Base-by-base conservation (phyloP, 2,329 filamentous ascomycete species). In the Ophiostoma pallidulum region DNA sequence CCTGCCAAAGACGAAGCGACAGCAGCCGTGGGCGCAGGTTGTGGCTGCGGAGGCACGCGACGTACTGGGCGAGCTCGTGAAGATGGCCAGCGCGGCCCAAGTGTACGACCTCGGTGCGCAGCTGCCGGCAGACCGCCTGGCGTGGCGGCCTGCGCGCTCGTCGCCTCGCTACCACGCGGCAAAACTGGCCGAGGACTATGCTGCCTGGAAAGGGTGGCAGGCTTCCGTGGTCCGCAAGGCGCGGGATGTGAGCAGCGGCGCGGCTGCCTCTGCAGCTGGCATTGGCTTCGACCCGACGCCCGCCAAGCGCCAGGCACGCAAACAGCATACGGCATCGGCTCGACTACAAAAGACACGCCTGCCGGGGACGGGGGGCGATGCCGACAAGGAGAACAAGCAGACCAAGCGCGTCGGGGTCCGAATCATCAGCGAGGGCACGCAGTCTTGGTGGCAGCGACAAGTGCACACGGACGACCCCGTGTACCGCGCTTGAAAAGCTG, bases 81-180 rank as follows among this genome's bases (percentile, higher is more conserved):
- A 73, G 54, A 72, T 87, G 60, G 77, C 77, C 0, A 68, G 70
- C 2, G 65, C 67, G 2, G 73, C 78, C 4, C 69, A 65, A 51
- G 60, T 84, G 9, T 84, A 77, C 56, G 75, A 85, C 56, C 67
- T 86, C n/a, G 65, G 61, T 7, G 40, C 41, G 6, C 29, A 52
- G 33, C 37, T 51, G 46, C 48, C 48, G 10, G 51, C 40, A 2
- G 51, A 55, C 46, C 50, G 48, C 8, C 52, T 57, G 20, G 52
- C 74, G 9, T 87, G 84, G 83, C 73, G 77, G 53, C 82, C 82
- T 19, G 76, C 77, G 19, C 77, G 68, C 58, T 70, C 69, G 33
- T 84, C 79, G 39, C 77, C 81, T 4, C 74, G 78, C 59, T 86
- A 80, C 64, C 77, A 82, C 51, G 78, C 80, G 9, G 80, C 80